Conservation (phyloP, 148 eudicot species). For the Agrostemma githago region DNA sequence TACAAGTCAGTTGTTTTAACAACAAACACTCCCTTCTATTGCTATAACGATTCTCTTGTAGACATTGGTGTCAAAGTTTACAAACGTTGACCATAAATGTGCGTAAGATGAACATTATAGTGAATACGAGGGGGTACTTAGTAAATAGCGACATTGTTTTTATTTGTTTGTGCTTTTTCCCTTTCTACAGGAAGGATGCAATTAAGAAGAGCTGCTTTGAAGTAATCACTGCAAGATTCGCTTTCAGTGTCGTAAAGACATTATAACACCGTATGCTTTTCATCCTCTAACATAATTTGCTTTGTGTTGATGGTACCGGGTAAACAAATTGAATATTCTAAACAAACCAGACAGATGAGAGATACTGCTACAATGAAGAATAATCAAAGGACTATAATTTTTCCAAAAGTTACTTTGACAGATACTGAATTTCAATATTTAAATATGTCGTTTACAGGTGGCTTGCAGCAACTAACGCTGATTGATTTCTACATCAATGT, state of each 20-base stretch:
- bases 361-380: neutral
- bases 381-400: neutral
- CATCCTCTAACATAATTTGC: neutral
- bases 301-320: neutral
- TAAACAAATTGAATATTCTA: neutral
- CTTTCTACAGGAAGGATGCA: constrained; percentile 39
- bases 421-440: constrained; percentile 6
- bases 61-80: too few relatives aligned
- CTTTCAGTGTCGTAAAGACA: constrained; percentile 42
- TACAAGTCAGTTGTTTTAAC: too few relatives aligned
- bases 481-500: constrained; percentile 83
- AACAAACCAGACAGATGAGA: neutral
- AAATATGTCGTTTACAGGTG: constrained; percentile 63
- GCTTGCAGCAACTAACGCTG: constrained; percentile 74
- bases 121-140: too few relatives aligned
- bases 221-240: constrained; percentile 42
- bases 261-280: constrained; percentile 59
- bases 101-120: too few relatives aligned
- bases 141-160: too few relatives aligned
- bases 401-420: neutral
- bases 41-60: too few relatives aligned
- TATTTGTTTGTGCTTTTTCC: neutral
- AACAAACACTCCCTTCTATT: too few relatives aligned
- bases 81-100: too few relatives aligned
- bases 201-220: constrained; percentile 37